Conservation (phyloP, 805 yeast species). For the Teunomyces atbi region DNA sequence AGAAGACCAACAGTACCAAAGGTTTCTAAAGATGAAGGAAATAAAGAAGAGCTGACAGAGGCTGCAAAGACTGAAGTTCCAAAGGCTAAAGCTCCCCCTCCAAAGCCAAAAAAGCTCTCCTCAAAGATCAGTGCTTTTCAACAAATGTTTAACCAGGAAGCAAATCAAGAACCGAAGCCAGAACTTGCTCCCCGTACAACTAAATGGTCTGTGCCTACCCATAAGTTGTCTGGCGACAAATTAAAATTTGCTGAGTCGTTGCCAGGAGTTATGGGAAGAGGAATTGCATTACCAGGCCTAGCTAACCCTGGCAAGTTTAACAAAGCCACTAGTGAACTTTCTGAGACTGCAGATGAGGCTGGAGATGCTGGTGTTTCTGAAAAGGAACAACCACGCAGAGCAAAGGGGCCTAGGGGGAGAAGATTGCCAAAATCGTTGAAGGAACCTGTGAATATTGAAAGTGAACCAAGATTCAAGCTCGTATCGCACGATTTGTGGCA, state of each 20-base stretch:
- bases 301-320: slow-evolving; percentile 37
- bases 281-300: slow-evolving; percentile 54
- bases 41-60: background rate
- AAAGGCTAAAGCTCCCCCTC: slow-evolving; percentile 48
- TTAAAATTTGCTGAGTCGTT: slow-evolving; percentile 56
- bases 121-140: slow-evolving; percentile 81
- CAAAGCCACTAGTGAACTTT: slow-evolving; percentile 9
- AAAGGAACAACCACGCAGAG: slow-evolving; percentile 34
- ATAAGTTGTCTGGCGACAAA: slow-evolving; percentile 33
- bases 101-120: slow-evolving; percentile 74
- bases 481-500: slow-evolving; percentile 40
- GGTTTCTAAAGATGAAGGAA: background rate
- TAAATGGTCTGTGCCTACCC: background rate
- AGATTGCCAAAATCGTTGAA: slow-evolving; percentile 60
- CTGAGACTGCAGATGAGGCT: slow-evolving; percentile 12
- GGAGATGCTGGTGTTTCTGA: slow-evolving; percentile 7
- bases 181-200: slow-evolving; percentile 4
- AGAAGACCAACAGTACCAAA: slow-evolving; percentile 2
- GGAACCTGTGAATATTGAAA: slow-evolving; percentile 35
- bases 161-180: slow-evolving; percentile 7
- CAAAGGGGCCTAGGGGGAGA: slow-evolving; percentile 73
- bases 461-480: slow-evolving; percentile 32
- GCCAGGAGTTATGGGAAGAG: slow-evolving; percentile 56
- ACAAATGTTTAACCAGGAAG: slow-evolving; percentile 55
- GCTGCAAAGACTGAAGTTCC: background rate